Conservation (phyloP, 75 land plant genomes). For the Pinus albicaulis region DNA sequence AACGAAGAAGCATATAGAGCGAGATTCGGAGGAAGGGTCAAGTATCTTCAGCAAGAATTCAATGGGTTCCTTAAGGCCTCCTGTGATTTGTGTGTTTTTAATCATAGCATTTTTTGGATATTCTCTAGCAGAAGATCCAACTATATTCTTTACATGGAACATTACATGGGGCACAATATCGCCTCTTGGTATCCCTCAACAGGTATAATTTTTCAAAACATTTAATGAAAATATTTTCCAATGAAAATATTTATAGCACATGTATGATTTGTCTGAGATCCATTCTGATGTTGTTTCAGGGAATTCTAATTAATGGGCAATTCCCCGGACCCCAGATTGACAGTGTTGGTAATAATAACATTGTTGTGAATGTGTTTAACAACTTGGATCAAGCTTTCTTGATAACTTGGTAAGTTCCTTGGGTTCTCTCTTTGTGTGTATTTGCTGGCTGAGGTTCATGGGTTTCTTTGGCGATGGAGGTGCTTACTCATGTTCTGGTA, state of each 20-base stretch:
- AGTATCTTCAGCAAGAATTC: too few species aligned
- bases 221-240: too few species aligned
- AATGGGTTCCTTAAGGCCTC: background rate
- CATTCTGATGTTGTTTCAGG: constrained; percentile 32
- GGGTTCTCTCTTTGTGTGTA: background rate
- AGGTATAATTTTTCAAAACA: constrained; percentile 12
- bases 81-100: background rate
- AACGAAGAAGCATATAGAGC: background rate
- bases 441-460: background rate
- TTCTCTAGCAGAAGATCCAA: too few species aligned
- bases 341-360: constrained; percentile 71
- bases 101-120: background rate
- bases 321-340: constrained; percentile 93
- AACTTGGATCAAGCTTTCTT: constrained; percentile 27
- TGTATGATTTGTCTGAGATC: background rate
- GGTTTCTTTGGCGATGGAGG: too few species aligned
- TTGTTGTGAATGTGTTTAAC: constrained; percentile 73
- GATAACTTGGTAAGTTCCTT: background rate
- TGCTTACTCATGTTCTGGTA: background rate
- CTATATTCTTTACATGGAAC: too few species aligned
- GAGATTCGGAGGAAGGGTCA: background rate
- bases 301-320: constrained; percentile 84
- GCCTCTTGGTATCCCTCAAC: too few species aligned
- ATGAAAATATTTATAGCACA: constrained; percentile 6
- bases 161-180: too few species aligned